Percentiles rank a stretch among this genome's conserved stretches.
Conservation (phyloP, 2,329 filamentous ascomycete species). For the Rasamsonia emersonii region DNA sequence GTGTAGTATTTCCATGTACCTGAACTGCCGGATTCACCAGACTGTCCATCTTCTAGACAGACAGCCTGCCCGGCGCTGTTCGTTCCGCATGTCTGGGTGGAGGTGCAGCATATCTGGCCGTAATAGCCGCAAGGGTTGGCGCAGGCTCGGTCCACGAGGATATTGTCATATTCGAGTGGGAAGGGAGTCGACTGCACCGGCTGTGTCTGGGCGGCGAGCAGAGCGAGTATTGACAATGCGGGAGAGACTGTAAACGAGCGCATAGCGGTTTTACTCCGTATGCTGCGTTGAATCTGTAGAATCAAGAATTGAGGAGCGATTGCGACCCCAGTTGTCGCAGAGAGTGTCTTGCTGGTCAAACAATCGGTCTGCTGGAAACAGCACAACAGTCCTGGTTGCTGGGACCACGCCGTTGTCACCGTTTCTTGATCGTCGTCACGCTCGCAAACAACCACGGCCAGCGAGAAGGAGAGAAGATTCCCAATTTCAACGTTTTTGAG, state of each 20-base stretch:
- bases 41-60: conserved; percentile 27
- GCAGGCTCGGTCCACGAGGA: conserved; percentile 31
- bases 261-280: conserved; percentile 21
- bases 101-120: conserved; percentile 42
- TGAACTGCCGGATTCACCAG: conserved; percentile 12
- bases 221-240: conserved; percentile 18
- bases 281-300: conserved; percentile 8
- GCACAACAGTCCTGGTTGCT: too few relatives aligned
- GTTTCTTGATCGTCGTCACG: not conserved
- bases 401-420: too few relatives aligned
- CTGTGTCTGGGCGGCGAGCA: conserved; percentile 18
- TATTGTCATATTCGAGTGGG: conserved; percentile 12
- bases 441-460: too few relatives aligned
- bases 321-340: too few relatives aligned
- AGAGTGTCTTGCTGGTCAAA: too few relatives aligned
- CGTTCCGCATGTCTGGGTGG: conserved; percentile 41
- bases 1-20: conserved; percentile 51
- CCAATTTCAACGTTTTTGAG: too few relatives aligned
- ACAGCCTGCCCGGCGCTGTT: conserved; percentile 41
- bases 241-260: conserved; percentile 15
- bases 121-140: conserved; percentile 45
- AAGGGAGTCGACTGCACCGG: conserved; percentile 23
- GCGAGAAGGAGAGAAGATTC: too few relatives aligned
- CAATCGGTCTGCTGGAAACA: too few relatives aligned
- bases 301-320: too few relatives aligned